Evolutionary conservation across 2,329 filamentous ascomycete species (phyloP).

Genomic region (Cryphonectria nitschkei): DNA sequence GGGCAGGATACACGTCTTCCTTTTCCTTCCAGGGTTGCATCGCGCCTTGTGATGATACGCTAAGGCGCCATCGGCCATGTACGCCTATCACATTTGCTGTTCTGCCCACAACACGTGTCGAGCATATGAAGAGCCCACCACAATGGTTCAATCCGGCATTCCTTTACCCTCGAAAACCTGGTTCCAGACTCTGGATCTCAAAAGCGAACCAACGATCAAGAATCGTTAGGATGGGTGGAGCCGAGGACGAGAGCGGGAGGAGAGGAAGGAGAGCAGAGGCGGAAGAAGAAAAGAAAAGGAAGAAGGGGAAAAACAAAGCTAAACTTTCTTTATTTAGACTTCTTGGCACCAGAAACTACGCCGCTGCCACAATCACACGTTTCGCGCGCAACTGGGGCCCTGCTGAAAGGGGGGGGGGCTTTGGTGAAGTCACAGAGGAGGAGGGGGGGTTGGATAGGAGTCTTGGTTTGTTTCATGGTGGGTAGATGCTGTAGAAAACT

Average conservation of each 20-base stretch:
- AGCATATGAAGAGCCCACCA: constrained; percentile 5
- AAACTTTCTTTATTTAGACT: not conserved
- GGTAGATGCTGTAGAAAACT: not conserved
- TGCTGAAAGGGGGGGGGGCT: not conserved
- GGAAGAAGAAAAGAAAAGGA: not conserved
- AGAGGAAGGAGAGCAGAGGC: too few relatives aligned
- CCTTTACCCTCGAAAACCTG: not conserved
- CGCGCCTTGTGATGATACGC: not conserved
- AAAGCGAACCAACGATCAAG: not conserved
- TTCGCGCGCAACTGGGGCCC: constrained; percentile 4
- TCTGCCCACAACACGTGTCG: not conserved
- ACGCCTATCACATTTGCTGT: not conserved
- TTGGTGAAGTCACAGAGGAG: not conserved
- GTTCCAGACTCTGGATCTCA: not conserved
- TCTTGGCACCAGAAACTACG: not conserved
- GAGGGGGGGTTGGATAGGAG: not conserved
- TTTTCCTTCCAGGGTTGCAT: not conserved
- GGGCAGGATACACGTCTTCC: not conserved
- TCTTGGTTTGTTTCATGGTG: constrained; percentile 3
- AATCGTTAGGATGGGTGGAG: not conserved
- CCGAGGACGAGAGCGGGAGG: not conserved
- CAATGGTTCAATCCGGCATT: not conserved
- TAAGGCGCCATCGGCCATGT: not conserved
- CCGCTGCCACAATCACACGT: not conserved
- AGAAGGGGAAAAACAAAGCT: too few relatives aligned